These are phyloP conservation scores for Begonia loranthoides DNA, from an alignment of 306 rosid species.

Conservation along the genomic window DNA sequence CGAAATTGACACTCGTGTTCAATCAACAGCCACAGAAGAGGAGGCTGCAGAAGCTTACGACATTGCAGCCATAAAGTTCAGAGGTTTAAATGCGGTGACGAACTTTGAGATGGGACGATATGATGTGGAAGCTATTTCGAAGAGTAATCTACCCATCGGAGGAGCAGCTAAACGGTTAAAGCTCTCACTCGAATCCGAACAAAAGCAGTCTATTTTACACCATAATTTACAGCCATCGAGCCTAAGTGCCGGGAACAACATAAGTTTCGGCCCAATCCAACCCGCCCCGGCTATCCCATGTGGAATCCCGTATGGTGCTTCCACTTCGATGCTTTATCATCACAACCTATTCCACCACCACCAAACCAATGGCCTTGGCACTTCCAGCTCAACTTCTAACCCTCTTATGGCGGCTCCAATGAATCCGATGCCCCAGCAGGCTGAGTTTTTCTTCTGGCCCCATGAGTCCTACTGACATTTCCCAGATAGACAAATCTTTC, in stretches of 20 bases:
- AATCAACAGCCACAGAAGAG: slow-evolving; percentile 70
- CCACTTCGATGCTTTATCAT: slow-evolving; percentile 49
- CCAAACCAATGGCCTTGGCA: slow-evolving; percentile 23
- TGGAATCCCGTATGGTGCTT: slow-evolving; percentile 58
- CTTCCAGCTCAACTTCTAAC: slow-evolving; percentile 18
- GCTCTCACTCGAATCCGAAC: slow-evolving; percentile 59
- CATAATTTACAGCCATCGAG: slow-evolving; percentile 28
- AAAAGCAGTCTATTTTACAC: slow-evolving; percentile 19
- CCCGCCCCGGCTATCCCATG: slow-evolving; percentile 41
- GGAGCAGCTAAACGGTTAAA: slow-evolving; percentile 85
- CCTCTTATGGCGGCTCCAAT: slow-evolving; percentile 16
- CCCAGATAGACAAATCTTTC: background rate
- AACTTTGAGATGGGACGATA: slow-evolving; percentile 92
- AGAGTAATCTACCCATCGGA: slow-evolving; percentile 75
- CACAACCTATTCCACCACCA: slow-evolving; percentile 55
- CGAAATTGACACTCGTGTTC: too few relatives aligned
- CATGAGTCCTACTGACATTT: slow-evolving; percentile 45
- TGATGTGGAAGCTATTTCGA: slow-evolving; percentile 73
- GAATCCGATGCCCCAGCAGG: slow-evolving; percentile 23
- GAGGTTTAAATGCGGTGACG: slow-evolving; percentile 88
- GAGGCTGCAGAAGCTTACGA: slow-evolving; percentile 97
- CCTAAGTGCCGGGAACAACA: slow-evolving; percentile 21
- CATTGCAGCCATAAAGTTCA: slow-evolving; percentile 86
- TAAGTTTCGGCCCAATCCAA: slow-evolving; percentile 56
- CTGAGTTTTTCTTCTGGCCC: slow-evolving; percentile 87